A percentile compares a stretch with the other conserved stretches of the same genome.
phyloP scores from a whole-genome alignment of 768 basidiomycete species.

The Xerocomus brunneocitrinus region DNA sequence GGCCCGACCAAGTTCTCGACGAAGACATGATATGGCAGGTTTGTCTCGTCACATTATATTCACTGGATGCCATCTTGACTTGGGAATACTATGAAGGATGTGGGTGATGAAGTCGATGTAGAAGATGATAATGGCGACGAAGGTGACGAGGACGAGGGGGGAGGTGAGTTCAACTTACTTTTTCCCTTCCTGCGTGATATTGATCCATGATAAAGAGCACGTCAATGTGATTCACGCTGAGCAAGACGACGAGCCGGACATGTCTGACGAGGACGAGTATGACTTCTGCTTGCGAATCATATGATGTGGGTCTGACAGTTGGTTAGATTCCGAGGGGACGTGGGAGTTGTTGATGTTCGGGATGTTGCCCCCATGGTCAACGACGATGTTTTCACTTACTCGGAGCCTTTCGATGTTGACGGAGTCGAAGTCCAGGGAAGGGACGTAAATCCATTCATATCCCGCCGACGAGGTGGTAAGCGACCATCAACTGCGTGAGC shows the following conservation, averaged over 20 bases:
- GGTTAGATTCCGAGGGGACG: constrained; percentile 38
- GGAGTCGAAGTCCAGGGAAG: constrained; percentile 43
- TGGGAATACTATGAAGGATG: constrained; percentile 37
- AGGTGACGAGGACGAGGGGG: constrained; percentile 38
- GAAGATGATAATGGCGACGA: constrained; percentile 59
- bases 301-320: constrained; percentile 13
- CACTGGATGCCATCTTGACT: constrained; percentile 10
- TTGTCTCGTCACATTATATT: constrained; percentile 14
- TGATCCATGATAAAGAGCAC: constrained; percentile 31
- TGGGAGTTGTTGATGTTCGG: constrained; percentile 36
- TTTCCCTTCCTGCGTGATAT: background rate
- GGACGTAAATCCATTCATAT: constrained; percentile 38
- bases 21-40: constrained; percentile 60
- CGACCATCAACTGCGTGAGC: background rate
- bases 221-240: constrained; percentile 61
- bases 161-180: constrained; percentile 11
- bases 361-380: constrained; percentile 30
- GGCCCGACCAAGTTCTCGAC: constrained; percentile 45
- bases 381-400: constrained; percentile 54
- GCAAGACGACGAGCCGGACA: constrained; percentile 57
- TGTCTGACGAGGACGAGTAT: constrained; percentile 67
- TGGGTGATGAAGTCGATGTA: constrained; percentile 50
- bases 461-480: constrained; percentile 47
- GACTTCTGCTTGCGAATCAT: constrained; percentile 16
- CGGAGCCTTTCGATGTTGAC: constrained; percentile 47